Conservation (phyloP, 345 rosid genomes). For the Camelina hispida region DNA sequence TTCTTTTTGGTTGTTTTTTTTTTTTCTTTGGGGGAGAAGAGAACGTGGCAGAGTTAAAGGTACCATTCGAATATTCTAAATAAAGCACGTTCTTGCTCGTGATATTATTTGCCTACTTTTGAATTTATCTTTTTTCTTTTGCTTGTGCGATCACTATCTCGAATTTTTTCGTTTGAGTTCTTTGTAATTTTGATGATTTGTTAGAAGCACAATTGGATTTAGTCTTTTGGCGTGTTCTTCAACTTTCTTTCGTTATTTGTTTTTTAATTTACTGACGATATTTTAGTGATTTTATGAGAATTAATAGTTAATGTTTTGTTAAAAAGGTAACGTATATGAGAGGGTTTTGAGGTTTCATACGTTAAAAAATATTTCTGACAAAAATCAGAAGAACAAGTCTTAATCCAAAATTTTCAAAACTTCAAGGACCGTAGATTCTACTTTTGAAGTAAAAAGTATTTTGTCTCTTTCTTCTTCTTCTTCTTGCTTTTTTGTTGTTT, state of each 20-base stretch:
- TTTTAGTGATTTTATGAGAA: conserved; percentile 12
- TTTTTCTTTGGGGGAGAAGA: neutral
- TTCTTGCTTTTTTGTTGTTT: neutral
- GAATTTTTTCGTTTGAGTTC: conserved; percentile 19
- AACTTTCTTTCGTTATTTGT: neutral
- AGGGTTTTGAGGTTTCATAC: conserved; percentile 35
- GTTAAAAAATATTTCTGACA: conserved; percentile 17
- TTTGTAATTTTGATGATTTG: conserved; percentile 13
- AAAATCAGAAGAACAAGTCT: conserved; percentile 34
- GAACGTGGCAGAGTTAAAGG: conserved; percentile 38
- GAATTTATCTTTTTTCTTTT: neutral
- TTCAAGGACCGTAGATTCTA: conserved; percentile 1
- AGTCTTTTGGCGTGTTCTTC: conserved; percentile 22
- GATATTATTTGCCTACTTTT: conserved; percentile 8
- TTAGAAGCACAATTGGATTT: conserved; percentile 14
- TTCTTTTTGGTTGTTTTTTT: neutral
- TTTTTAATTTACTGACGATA: neutral
- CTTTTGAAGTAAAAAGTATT: neutral
- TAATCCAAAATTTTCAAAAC: neutral
- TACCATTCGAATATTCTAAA: conserved; percentile 35
- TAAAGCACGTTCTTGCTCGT: conserved; percentile 37
- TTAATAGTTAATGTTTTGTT: conserved; percentile 25
- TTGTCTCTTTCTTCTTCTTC: conserved; percentile 16
- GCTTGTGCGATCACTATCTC: conserved; percentile 6
- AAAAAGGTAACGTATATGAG: conserved; percentile 41